Percentiles rank a stretch among this genome's conserved stretches.
phyloP scores from a whole-genome alignment of 805 yeast species.

The Lachancea sp. region DNA sequence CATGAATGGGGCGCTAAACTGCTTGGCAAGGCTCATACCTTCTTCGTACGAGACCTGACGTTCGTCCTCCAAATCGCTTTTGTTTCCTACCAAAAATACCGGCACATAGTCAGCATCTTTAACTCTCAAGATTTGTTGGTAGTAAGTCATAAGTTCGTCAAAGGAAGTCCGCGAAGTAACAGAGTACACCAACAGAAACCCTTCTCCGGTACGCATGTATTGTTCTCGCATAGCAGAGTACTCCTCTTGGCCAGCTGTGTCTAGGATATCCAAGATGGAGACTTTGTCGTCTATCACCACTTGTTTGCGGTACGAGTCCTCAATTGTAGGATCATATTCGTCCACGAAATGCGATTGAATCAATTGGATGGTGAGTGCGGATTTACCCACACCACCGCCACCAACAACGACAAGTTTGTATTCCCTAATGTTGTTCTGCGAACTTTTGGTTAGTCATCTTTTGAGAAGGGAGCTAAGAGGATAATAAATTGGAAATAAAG shows the following conservation, averaged over 20 bases:
- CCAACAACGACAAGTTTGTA: conserved; percentile 94
- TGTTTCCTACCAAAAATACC: conserved; percentile 71
- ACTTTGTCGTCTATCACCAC: conserved; percentile 76
- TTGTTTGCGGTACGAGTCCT: conserved; percentile 83
- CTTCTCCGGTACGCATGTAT: conserved; percentile 95
- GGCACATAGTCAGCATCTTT: conserved; percentile 75
- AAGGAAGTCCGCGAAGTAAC: conserved; percentile 80
- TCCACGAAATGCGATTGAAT: conserved; percentile 94
- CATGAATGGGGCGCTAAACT: conserved; percentile 65
- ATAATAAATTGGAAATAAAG: no score
- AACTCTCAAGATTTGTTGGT: conserved; percentile 71
- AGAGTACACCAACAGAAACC: conserved; percentile 81
- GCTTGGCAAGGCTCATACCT: conserved; percentile 55
- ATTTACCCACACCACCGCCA: conserved; percentile 98
- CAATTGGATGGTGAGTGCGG: conserved; percentile 90
- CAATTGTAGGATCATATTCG: conserved; percentile 98
- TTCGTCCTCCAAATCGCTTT: conserved; percentile 66
- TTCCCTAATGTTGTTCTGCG: conserved; percentile 45
- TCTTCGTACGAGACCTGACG: conserved; percentile 69
- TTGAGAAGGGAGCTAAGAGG: neutral
- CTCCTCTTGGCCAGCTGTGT: conserved; percentile 98
- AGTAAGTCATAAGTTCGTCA: conserved; percentile 75
- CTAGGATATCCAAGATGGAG: conserved; percentile 78
- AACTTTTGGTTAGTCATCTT: neutral
- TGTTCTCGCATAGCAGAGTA: conserved; percentile 90